Base-by-base conservation (phyloP, 2,329 filamentous ascomycete genomes). In the Colletotrichum lini region DNA sequence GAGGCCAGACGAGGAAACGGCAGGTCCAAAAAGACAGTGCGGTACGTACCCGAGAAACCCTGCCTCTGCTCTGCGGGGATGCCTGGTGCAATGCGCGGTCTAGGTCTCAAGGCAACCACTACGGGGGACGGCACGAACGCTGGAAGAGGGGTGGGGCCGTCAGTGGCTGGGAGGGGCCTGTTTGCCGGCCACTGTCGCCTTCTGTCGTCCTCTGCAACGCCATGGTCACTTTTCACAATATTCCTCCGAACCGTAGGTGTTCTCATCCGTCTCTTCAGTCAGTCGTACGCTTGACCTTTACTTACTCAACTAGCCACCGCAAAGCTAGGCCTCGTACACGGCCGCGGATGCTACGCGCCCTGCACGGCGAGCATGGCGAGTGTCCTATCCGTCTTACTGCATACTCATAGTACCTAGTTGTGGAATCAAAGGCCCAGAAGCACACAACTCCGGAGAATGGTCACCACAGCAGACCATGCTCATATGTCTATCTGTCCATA, bases 51-150 rank as follows among this genome's bases (percentile, higher is more conserved):
- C 9, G 23, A 23, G 23, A 54, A 63, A 47, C 53, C 65, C 42
- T 69, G 58, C 15, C 13, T 7, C 4, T 12, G 12, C 15, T 42
- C 49, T 72, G 70, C 61, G 61, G 66, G 38, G 61, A 58, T 72
- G 70, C 70, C 70, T 72, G 70, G 70, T 61, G 67, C 67, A 47
- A 62, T 72, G 70, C 67, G 70, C 70, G 35, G 70, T 61, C 53
- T 72, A 72, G 47, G 59, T 72, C 60, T 66, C 30, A 70, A 66
- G 70, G 60, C 56, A 65, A 38, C 54, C 18, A 35, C 30, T 26
- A 59, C 35, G 35, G 56, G 56, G 15, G 44, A 44, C 26, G 58
- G 54, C 66, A 65, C 26, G 42, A 58, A 49, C 42, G 21, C 38
- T 21, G 53, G 21, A 23, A 44, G 35, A 18, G 38, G 26, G 52